Percentiles rank a stretch among this genome's conserved stretches.
phyloP scores from a whole-genome alignment of 2,329 filamentous ascomycete species.

The Aplosporella prunicola region DNA sequence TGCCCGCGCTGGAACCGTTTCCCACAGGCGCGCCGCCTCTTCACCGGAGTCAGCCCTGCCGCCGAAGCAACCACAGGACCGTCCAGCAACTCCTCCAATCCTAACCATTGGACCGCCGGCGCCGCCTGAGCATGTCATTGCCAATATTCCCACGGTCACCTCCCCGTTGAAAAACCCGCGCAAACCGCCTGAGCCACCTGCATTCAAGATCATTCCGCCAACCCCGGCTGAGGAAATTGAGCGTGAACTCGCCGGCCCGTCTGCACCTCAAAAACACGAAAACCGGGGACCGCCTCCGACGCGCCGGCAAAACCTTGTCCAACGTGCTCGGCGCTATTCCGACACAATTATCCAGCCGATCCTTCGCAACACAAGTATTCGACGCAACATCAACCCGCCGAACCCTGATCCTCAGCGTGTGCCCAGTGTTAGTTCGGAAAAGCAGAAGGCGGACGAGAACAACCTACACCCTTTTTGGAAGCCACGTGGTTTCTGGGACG shows the following conservation, averaged over 20 bases:
- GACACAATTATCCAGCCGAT: slow-evolving; percentile 35
- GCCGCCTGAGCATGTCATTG: slow-evolving; percentile 23
- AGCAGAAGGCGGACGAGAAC: slow-evolving; percentile 29
- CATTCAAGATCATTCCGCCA: slow-evolving; percentile 46
- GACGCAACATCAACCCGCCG: slow-evolving; percentile 15
- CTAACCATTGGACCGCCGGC: slow-evolving; percentile 27
- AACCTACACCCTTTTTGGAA: slow-evolving; percentile 53
- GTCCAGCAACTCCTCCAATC: slow-evolving; percentile 16
- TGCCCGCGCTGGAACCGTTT: slow-evolving; percentile 21
- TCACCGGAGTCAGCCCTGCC: too few species aligned
- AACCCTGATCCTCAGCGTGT: slow-evolving; percentile 16
- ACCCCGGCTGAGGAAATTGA: slow-evolving; percentile 42
- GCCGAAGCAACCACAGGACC: not conserved
- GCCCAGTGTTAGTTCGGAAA: slow-evolving; percentile 16
- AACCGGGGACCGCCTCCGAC: too few species aligned
- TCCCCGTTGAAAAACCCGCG: slow-evolving; percentile 52
- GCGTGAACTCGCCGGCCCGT: slow-evolving; percentile 19
- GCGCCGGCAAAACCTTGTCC: slow-evolving; percentile 31
- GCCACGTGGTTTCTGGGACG: slow-evolving; percentile 55
- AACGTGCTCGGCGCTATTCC: slow-evolving; percentile 38
- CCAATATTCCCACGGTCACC: slow-evolving; percentile 30
- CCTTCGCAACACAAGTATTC: slow-evolving; percentile 15
- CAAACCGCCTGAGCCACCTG: slow-evolving; percentile 47
- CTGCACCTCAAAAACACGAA: too few species aligned
- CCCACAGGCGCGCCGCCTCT: slow-evolving; percentile 1